These are phyloP conservation scores for Xanthoconium stramineum DNA, from an alignment of 768 basidiomycete genomes.

Conservation along the genomic window DNA sequence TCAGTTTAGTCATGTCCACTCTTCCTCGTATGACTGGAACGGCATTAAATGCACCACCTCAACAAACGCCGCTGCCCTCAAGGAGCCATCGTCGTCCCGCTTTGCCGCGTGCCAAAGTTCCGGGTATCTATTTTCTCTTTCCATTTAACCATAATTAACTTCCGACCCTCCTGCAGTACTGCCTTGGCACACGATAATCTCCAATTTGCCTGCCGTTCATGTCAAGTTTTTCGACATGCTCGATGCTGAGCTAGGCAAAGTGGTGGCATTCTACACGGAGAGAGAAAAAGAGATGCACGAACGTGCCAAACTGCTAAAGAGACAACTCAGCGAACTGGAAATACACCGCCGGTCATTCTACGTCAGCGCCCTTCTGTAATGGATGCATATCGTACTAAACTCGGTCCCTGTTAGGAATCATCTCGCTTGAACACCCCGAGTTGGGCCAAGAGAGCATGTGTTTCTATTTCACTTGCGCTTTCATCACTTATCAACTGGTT, in stretches of 20 bases:
- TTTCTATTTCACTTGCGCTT: conserved; percentile 3
- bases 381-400: background rate
- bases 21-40: conserved; percentile 5
- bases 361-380: conserved; percentile 37
- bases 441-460: conserved; percentile 14
- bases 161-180: conserved; percentile 23
- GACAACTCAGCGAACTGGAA: conserved; percentile 71
- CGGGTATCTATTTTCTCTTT: conserved; percentile 9
- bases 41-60: background rate
- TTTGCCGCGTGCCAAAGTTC: conserved; percentile 1
- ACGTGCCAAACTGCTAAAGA: conserved; percentile 47
- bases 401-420: conserved; percentile 13
- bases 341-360: conserved; percentile 62
- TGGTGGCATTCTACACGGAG: conserved; percentile 77
- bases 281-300: conserved; percentile 61
- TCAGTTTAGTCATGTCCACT: conserved; percentile 6
- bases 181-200: conserved; percentile 47
- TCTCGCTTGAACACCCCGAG: background rate
- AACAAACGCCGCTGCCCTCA: background rate
- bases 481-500: conserved; percentile 2
- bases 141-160: background rate
- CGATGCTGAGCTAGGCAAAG: conserved; percentile 78
- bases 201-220: conserved; percentile 58
- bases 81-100: conserved; percentile 1
- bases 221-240: conserved; percentile 72